Evolutionary conservation across 1,284 basidiomycete genomes (phyloP), one percentile per base, ranked within the genome.

Genomic region (Leccinum subrobustum): DNA sequence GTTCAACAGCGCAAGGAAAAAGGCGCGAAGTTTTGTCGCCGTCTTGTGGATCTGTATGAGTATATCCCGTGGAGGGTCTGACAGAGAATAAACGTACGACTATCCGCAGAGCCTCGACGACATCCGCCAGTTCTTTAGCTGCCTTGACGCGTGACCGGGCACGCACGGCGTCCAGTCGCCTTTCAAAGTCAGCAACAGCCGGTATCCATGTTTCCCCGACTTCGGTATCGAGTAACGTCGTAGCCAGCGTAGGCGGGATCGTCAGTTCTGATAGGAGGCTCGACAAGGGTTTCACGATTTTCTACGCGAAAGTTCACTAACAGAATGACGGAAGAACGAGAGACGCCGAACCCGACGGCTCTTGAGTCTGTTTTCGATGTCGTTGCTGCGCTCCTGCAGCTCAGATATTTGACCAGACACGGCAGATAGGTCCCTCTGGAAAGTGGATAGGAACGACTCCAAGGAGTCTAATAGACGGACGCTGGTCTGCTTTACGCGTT

Each of bases 341-440:
- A 50, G 31, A 37, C 23, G 31, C 76, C 86, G 61, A 67, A 96
- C 94, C 75, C 89, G 83, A 59, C 95, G 83, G 53, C 88, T 91
- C 73, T 89, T 92, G 57, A 98, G 81, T 61, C 91, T 84, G 62
- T 84, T 85, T 65, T 98, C 96, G 54, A 99, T 96, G 53, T 91
- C 88, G 65, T 92, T 91, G 70, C 93, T 96, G 42, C 93, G 85
- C 63, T 86, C 83, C 73, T 99, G 96, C 25, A 99, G 82, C 65
- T 96, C 92, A 0, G 93, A 90, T 71, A 99, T 97, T 72, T 99
- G 96, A 0, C 93, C 92, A 3, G 96, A 98, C 4, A 98, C 95
- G 2, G 90, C 88, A 3, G 92, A 91, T 5, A 99, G 82, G 75
- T 99, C 96, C 66, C 84, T 89, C 75, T 98, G 95, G 69, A 99